A percentile compares a stretch with the other conserved stretches of the same genome.
Conservation (phyloP, 768 basidiomycete genomes). For the Naganishia randhawae region DNA sequence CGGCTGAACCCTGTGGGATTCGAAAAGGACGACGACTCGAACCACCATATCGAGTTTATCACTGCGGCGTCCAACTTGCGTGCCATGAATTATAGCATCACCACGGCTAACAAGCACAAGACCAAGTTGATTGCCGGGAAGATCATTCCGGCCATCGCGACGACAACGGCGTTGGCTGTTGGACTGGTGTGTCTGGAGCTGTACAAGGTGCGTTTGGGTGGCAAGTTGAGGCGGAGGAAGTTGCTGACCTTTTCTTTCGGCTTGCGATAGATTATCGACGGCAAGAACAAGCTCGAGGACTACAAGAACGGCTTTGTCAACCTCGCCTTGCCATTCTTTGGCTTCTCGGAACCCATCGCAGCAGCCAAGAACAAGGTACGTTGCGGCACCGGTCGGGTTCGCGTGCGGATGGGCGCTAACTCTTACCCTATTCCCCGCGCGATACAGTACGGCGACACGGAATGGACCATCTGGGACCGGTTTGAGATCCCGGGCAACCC, state of each 20-base stretch:
- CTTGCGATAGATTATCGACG: constrained; percentile 74
- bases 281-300: constrained; percentile 84
- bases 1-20: constrained; percentile 92
- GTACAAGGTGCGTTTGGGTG: constrained; percentile 69
- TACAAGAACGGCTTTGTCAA: constrained; percentile 99
- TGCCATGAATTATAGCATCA: constrained; percentile 89
- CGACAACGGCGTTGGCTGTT: constrained; percentile 92
- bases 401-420: not conserved
- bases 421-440: not conserved
- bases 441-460: constrained; percentile 69
- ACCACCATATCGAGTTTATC: constrained; percentile 98
- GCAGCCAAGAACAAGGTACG: constrained; percentile 73
- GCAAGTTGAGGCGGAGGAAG: not conserved
- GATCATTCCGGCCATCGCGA: constrained; percentile 99
- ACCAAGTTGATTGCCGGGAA: constrained; percentile 95
- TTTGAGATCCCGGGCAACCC: constrained; percentile 89
- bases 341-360: constrained; percentile 94
- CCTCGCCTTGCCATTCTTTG: constrained; percentile 95
- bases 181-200: constrained; percentile 92
- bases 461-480: constrained; percentile 98
- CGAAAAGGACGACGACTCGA: constrained; percentile 97
- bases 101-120: constrained; percentile 76
- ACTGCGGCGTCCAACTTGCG: constrained; percentile 95
- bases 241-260: constrained; percentile 16
- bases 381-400: no score